Percentiles rank a stretch among this genome's conserved stretches.
Conservation (phyloP, 257 asterid species). For the Primulina tabacum region DNA sequence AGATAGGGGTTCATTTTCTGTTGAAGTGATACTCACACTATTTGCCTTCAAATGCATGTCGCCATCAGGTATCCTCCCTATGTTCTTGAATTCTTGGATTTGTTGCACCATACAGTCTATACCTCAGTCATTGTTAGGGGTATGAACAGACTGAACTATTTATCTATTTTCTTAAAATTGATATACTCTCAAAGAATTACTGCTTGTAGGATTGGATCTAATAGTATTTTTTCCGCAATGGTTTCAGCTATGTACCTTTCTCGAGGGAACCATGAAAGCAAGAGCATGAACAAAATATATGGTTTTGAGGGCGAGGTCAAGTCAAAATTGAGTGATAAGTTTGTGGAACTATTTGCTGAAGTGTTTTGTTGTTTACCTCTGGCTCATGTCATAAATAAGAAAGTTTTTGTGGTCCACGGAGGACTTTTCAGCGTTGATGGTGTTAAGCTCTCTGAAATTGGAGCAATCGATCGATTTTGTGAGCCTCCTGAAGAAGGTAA, state of each 20-base stretch:
- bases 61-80: slow-evolving; percentile 69
- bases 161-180: no score
- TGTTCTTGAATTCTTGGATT: slow-evolving; percentile 9
- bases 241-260: slow-evolving; percentile 85
- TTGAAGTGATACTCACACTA: slow-evolving; percentile 53
- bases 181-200: neutral
- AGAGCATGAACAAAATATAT: slow-evolving; percentile 97
- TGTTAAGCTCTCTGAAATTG: slow-evolving; percentile 87
- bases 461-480: slow-evolving; percentile 82
- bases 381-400: slow-evolving; percentile 83
- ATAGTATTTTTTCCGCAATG: slow-evolving; percentile 18
- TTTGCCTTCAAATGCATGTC: slow-evolving; percentile 98
- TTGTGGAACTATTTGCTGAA: slow-evolving; percentile 94
- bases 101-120: neutral
- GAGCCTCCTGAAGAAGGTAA: slow-evolving; percentile 99
- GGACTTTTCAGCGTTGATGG: slow-evolving; percentile 99
- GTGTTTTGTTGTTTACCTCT: slow-evolving; percentile 96
- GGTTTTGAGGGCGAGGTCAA: slow-evolving; percentile 99
- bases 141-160: slow-evolving; percentile 7
- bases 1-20: slow-evolving; percentile 93
- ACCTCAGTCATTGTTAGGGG: neutral
- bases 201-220: slow-evolving; percentile 14
- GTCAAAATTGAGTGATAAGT: slow-evolving; percentile 80
- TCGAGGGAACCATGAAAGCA: slow-evolving; percentile 98
- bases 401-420: slow-evolving; percentile 92